phyloP scores from a whole-genome alignment of 345 rosid genomes.

The Noccaea caerulescens region DNA sequence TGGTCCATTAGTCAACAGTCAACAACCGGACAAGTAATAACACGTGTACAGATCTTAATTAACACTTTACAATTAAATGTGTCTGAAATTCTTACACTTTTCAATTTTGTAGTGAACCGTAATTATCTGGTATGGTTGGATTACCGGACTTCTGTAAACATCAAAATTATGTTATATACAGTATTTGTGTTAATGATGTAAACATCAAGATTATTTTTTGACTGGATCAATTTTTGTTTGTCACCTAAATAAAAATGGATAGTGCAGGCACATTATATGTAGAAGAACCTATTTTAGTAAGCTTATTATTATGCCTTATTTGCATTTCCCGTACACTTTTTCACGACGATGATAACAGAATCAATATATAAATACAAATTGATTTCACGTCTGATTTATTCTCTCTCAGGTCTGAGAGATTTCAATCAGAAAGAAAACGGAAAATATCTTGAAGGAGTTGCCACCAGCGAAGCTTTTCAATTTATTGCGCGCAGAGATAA shows the following conservation, averaged over 20 bases:
- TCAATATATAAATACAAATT: neutral
- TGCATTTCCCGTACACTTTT: constrained; percentile 24
- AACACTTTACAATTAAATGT: neutral
- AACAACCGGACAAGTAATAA: constrained; percentile 20
- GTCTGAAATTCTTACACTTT: neutral
- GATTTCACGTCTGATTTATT: constrained; percentile 31
- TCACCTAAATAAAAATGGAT: neutral
- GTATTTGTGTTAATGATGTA: neutral
- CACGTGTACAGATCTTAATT: no score
- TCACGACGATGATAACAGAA: constrained; percentile 14
- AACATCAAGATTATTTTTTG: constrained; percentile 8
- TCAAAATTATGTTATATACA: neutral
- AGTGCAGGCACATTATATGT: constrained; percentile 34
- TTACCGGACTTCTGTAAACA: constrained; percentile 11
- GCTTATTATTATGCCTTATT: constrained; percentile 15
- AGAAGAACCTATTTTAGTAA: constrained; percentile 12
- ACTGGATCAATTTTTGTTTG: constrained; percentile 3
- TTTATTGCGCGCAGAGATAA: constrained; percentile 16
- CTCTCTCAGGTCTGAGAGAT: constrained; percentile 29
- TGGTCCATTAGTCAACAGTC: constrained; percentile 33
- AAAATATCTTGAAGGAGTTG: constrained; percentile 25
- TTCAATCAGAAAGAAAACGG: constrained; percentile 24
- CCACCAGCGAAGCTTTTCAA: constrained; percentile 21
- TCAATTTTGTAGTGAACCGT: neutral
- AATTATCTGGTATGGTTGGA: neutral